Evolutionary conservation across 2,329 filamentous ascomycete species (phyloP), one percentile per base, ranked within the genome.

Genomic region (Sphaerulina vaccinii): DNA sequence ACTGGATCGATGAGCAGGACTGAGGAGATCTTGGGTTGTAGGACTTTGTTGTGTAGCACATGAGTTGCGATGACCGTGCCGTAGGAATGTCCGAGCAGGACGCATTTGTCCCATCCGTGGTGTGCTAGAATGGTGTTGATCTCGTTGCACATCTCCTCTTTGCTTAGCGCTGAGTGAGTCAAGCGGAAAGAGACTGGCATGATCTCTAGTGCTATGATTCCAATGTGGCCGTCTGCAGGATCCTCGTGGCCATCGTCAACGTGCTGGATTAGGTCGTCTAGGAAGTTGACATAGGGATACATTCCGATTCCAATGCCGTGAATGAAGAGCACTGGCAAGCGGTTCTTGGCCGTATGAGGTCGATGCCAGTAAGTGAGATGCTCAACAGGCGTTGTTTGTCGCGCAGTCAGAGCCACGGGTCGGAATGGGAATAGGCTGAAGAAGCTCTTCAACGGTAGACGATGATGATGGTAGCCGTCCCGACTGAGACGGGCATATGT

Each of bases 261-360:
- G 16, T 54, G 50, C 8, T 47, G n/a, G 13, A 49, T 23, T 22
- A 47, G 38, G 8, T 37, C 51, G 36, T 41, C 47, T 15, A 48
- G 46, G 23, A 3, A 88, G 70, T 62, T 85, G 85, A 22, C 70
- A 66, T 22, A 77, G 70, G 56, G 56, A 19, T 58, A 54, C 2
- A 58, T 38, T 0, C 85, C 85, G 52, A 88, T 59, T 36, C 85
- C 84, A 41, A 88, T 86, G 15, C 86, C 86, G 60, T 88, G 86
- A 43, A 88, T 74, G 68, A 87, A 88, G 2, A 89, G 67, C 6
- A 88, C 68, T 0, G 85, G 86, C 0, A 79, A 68, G 37, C 74
- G 73, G 1, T 73, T 78, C 45, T 75, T 76, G 1, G 81, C 82
- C 1, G 75, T 80, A 62, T 88, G 85, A 3, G 81, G 82, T 1